Evolutionary conservation across 2,329 filamentous ascomycete species (phyloP).

Genomic region (Lomentospora prolificans): DNA sequence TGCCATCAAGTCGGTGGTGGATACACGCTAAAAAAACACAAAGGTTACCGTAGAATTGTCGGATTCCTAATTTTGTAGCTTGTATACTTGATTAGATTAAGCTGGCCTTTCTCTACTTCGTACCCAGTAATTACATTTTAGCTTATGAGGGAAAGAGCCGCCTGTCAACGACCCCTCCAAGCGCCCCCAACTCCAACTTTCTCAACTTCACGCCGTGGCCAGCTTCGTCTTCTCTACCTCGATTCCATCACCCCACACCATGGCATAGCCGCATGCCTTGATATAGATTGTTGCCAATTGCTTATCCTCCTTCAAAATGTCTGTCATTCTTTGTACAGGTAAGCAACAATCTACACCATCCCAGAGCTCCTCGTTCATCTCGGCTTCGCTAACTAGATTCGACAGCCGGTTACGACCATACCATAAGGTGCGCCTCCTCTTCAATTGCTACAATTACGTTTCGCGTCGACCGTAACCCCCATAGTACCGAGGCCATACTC

Average conservation of each 20-base stretch:
- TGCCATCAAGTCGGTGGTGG: too few species aligned
- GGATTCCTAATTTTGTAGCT: too few species aligned
- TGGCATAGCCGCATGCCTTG: neutral
- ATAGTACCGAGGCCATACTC: too few species aligned
- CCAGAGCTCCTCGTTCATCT: neutral
- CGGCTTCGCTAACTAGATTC: slow-evolving; percentile 14
- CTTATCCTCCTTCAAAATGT: slow-evolving; percentile 29
- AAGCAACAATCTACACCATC: slow-evolving; percentile 16
- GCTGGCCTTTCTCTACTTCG: too few species aligned
- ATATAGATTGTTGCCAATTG: neutral
- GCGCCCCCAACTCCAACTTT: neutral
- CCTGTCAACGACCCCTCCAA: neutral
- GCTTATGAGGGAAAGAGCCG: neutral
- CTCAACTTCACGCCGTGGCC: neutral
- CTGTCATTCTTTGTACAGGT: slow-evolving; percentile 55
- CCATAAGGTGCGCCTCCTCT: slow-evolving; percentile 40
- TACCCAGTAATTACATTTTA: neutral
- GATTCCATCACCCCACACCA: neutral
- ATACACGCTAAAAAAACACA: too few species aligned
- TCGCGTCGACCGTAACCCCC: neutral
- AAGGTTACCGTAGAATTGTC: too few species aligned
- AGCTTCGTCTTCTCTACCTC: neutral
- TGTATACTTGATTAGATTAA: too few species aligned
- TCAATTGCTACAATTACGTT: neutral
- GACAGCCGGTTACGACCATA: slow-evolving; percentile 54